Base-by-base conservation (phyloP, 345 rosid genomes). In the Hypericum androsaemum region DNA sequence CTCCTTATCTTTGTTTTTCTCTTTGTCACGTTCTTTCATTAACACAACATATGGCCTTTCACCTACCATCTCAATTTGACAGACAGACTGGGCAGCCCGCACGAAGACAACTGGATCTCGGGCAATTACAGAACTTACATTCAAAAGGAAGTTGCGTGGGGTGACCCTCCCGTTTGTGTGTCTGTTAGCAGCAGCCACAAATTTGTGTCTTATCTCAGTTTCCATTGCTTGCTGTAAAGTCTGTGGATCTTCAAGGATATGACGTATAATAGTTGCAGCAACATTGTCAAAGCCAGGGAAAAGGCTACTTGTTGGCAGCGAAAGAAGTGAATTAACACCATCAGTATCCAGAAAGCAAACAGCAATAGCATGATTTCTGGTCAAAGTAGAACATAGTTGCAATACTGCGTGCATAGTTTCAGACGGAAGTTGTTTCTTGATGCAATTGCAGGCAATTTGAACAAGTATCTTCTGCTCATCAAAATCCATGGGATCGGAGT, bases 211-310 rank as follows among this genome's bases (percentile, higher is more conserved):
- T 69, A 89, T 89, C 74, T 86, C 97, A 71, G 86, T 79, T 79
- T 89, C 95, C 97, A 89, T 89, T 41, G 95, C 94, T 68, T 80
- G 97, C 78, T 86, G 95, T 51, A 89, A 84, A 58, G 97, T 89
- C 66, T 82, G 89, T 35, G 97, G 88, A 79, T 89, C 97, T 69
- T 89, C 97, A 59, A 89, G 90, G 63, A 84, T 77, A 48, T 89
- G 95, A 43, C 94, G 85, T 70, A 86, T 77, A 16, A 89, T 84
- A 58, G 85, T 78, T 50, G 95, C 86, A 66, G 88, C 83, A 71
- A 84, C 67, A 73, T 64, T 74, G 73, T 89, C 97, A 71, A 84
- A 89, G 59, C 97, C 95, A 41, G 97, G 82, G 65, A 89, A 89
- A 7, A 89, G 94, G 68, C 97, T 70, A 64, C 74, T 74, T 22